phyloP scores from a whole-genome alignment of 148 eudicot species.

The Rhododendron williamsianum region DNA sequence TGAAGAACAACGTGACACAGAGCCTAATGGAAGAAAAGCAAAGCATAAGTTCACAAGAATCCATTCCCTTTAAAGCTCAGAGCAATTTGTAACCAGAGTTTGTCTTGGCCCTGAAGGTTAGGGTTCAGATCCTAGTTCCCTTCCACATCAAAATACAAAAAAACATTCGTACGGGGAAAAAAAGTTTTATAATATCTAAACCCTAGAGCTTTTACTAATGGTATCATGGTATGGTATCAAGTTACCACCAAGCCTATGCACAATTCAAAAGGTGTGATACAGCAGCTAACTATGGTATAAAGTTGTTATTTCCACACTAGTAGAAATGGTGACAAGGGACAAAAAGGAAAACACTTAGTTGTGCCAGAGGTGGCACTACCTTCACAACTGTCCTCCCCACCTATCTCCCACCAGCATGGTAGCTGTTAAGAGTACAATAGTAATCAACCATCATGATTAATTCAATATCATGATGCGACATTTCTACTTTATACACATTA shows the following conservation, averaged over 20 bases:
- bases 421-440: neutral
- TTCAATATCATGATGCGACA: neutral
- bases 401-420: neutral
- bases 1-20: neutral
- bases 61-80: neutral
- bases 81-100: neutral
- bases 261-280: neutral
- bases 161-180: neutral
- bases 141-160: neutral
- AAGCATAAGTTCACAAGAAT: neutral
- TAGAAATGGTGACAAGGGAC: neutral
- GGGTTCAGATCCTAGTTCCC: neutral
- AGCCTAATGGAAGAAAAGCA: neutral
- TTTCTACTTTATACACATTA: neutral
- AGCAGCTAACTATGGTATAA: neutral
- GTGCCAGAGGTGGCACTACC: neutral
- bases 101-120: neutral
- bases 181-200: neutral
- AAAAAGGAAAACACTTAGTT: neutral
- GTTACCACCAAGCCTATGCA: neutral
- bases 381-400: neutral
- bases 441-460: neutral
- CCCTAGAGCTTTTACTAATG: neutral
- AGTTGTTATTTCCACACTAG: neutral
- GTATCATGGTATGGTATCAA: neutral